These are phyloP conservation scores for Colletotrichum musicola DNA, from an alignment of 2,329 filamentous ascomycete species.

Conservation along the genomic window DNA sequence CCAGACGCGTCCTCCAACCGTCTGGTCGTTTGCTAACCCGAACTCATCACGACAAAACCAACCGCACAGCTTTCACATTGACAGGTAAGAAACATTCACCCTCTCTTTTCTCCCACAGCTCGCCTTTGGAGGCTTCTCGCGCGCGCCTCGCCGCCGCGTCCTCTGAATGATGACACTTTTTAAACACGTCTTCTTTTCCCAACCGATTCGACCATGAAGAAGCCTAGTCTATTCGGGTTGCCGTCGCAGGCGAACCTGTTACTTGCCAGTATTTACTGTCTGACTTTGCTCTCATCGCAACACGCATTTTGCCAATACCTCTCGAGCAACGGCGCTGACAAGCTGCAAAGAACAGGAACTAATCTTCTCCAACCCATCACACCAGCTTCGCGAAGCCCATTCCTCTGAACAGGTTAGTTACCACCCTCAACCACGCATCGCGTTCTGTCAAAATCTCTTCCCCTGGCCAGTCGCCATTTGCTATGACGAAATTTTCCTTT, in stretches of 20 bases:
- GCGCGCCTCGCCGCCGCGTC: background rate
- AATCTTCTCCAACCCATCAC: background rate
- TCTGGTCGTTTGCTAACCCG: background rate
- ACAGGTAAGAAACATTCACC: constrained; percentile 19
- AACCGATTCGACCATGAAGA: constrained; percentile 91
- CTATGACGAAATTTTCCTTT: constrained; percentile 79
- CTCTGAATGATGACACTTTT: constrained; percentile 78
- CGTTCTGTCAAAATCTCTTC: constrained; percentile 21
- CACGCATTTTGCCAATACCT: constrained; percentile 13
- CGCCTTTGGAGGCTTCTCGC: background rate
- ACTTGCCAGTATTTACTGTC: constrained; percentile 92
- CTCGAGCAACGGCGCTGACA: constrained; percentile 17
- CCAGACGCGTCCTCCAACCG: too few relatives aligned
- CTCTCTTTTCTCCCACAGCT: background rate
- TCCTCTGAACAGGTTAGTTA: too few relatives aligned
- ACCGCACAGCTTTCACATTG: background rate
- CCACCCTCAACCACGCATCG: background rate
- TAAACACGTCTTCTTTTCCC: constrained; percentile 85
- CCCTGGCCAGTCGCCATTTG: constrained; percentile 28
- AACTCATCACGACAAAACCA: background rate
- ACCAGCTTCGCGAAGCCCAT: too few relatives aligned
- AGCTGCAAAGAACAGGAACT: background rate
- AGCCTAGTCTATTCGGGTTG: constrained; percentile 76
- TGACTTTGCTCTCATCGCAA: constrained; percentile 59
- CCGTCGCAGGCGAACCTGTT: constrained; percentile 74